Conservation (phyloP, 2,329 filamentous ascomycete genomes). For the Cyanodermella asteris region DNA sequence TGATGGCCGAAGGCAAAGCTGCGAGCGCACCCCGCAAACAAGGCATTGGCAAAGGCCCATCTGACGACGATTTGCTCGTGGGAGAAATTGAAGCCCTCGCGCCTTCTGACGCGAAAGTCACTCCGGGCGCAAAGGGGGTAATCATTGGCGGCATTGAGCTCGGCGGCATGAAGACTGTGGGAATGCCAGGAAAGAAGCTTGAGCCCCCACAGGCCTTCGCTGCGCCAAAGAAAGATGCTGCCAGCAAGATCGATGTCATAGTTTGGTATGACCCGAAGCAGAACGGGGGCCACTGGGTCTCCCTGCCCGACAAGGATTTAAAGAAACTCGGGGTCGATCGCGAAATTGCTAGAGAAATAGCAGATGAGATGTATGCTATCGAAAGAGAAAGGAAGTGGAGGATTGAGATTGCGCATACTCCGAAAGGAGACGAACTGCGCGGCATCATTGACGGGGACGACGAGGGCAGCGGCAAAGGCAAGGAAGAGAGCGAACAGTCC, state of each 20-base stretch:
- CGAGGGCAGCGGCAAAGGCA: no score
- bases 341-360: conserved; percentile 46
- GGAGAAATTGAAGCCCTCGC: conserved; percentile 9
- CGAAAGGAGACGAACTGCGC: conserved; percentile 42
- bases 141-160: conserved; percentile 37
- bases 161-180: conserved; percentile 33
- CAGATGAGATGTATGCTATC: conserved; percentile 43
- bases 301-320: conserved; percentile 44
- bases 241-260: conserved; percentile 26
- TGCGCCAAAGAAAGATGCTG: conserved; percentile 30
- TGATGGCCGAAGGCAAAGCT: conserved; percentile 17
- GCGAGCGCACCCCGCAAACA: conserved; percentile 5
- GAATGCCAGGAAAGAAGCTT: conserved; percentile 31
- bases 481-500: conserved; percentile 1
- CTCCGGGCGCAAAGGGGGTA: conserved; percentile 12
- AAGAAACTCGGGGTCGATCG: conserved; percentile 44
- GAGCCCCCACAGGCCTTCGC: conserved; percentile 21
- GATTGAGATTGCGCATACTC: conserved; percentile 54
- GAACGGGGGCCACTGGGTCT: conserved; percentile 38
- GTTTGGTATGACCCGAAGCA: conserved; percentile 34
- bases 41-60: conserved; percentile 17
- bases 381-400: conserved; percentile 58
- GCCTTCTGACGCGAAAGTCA: conserved; percentile 12
- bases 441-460: conserved; percentile 43
- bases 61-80: conserved; percentile 8